Evolutionary conservation across 352 stramenopile genomes (phyloP), one percentile per base, ranked within the genome.

Genomic region (Phytophthora tubulina): DNA sequence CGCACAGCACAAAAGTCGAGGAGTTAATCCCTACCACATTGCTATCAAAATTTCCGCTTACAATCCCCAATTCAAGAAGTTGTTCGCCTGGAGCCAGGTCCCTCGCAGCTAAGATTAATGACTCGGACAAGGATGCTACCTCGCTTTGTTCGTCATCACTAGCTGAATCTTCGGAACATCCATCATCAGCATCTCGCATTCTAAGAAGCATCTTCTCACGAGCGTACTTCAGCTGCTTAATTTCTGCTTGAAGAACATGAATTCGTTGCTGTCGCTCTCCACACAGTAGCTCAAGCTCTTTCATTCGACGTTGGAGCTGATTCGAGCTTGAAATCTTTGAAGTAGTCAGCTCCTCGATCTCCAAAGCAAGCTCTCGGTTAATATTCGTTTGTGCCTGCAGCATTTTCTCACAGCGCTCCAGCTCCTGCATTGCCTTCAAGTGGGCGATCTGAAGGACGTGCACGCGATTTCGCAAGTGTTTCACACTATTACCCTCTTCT

Each of bases 321-420:
- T 78, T 81, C 3, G 91, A 90, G 3, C 85, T 89, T 0, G 79
- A 85, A 13, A 97, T 81, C 42, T 92, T 93, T 31, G 80, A 80
- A 6, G 78, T 83, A 3, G 88, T 94, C 3, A 97, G 50, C 53
- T 97, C 90, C 56, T 98, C 91, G 35, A 98, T 90, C 66, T 98
- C 95, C 36, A 94, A 75, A 32, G 95, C 79, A 13, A 98, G 79
- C 66, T 98, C 95, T 13, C 89, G 80, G 65, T 98, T 98, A 72
- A 98, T 98, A 46, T 88, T 94, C n/a, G 89, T 97, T 72, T 98
- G 95, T 3, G 93, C 92, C 41, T 98, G 91, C 10, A 98, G 82
- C 94, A 98, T 98, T 70, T 96, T 92, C 61, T 98, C 95, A 44
- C 92, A 92, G 2, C 95, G 79, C 73, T 98, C 95, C 9, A 98